Evolutionary conservation across 176 grass and related monocot genomes (phyloP).

Genomic region (Thalia dealbata): DNA sequence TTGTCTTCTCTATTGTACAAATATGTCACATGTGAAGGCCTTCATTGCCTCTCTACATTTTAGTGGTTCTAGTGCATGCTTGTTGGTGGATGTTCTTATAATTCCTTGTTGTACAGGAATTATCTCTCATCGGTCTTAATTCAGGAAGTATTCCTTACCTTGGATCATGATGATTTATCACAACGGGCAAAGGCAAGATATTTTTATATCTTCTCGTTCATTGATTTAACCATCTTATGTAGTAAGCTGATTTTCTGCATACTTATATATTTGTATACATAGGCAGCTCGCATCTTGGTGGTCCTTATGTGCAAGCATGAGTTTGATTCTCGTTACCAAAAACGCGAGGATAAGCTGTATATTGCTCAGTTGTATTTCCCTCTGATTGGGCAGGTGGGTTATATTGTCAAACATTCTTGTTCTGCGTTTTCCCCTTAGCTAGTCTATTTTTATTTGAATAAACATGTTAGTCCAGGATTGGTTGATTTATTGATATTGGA

Average conservation of each 20-base stretch:
- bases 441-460: not conserved
- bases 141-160: conserved; percentile 99
- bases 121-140: conserved; percentile 96
- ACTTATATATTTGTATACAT: conserved; percentile 17
- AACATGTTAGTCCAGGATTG: not conserved
- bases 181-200: conserved; percentile 78
- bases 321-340: conserved; percentile 94
- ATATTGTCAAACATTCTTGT: not conserved
- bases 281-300: conserved; percentile 98
- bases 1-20: not conserved
- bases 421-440: not conserved
- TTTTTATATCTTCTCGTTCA: conserved; percentile 5
- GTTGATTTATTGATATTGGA: not conserved
- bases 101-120: conserved; percentile 43
- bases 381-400: conserved; percentile 75
- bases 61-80: not conserved
- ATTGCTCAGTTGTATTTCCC: conserved; percentile 97
- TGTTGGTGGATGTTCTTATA: not conserved
- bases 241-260: conserved; percentile 10
- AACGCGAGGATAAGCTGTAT: conserved; percentile 89
- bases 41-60: not conserved
- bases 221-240: not conserved
- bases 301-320: conserved; percentile 96
- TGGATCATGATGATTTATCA: conserved; percentile 96
- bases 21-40: not conserved